Base-by-base conservation (phyloP, 176 grass and related monocot genomes). In the Ensete ventricosum region DNA sequence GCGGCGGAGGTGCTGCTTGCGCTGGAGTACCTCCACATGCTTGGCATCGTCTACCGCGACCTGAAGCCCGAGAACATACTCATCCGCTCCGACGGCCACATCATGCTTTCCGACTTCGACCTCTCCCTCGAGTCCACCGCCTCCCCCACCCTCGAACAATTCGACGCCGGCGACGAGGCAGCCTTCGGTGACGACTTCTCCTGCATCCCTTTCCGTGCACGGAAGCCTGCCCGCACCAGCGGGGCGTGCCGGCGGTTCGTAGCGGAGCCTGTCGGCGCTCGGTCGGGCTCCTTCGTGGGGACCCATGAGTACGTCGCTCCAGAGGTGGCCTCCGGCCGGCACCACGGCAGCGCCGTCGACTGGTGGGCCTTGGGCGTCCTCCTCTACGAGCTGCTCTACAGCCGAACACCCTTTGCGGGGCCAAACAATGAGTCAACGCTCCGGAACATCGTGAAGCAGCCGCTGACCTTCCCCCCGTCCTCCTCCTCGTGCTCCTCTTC, bases 41-140 rank as follows among this genome's bases (percentile, higher is more conserved):
- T 98, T 82, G 95, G 95, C 62, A 89, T 98, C 84, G 95, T 98
- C 75, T 98, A 98, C 88, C 85, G 95, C 55, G 95, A 98, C 77
- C 95, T 98, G 71, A 98, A 98, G 86, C 90, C 95, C 21, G 95
- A 98, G 78, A 98, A 98, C 84, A 89, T 98, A 52, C 90, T 93
- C 54, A 93, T 93, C 62, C 90, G 95, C 9, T 89, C 82, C 73
- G 90, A 97, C 80, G 90, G 94, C 52, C 90, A 97, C 84, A 97
- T 97, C 83, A 93, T 97, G 94, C 94, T 97, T 74, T 93, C 94
- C n/a, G 94, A 97, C 66, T 93, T 97, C 85, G 94, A 97, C 88
- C 88, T 97, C 22, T 93, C 95, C 52, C 83, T 98, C 51, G 90
- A 93, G 82, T 89, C 95, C 80, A 93, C 86, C 6, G 72, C 90